Conservation (phyloP, 1,284 basidiomycete species). For the Marasmius tenuissimus region DNA sequence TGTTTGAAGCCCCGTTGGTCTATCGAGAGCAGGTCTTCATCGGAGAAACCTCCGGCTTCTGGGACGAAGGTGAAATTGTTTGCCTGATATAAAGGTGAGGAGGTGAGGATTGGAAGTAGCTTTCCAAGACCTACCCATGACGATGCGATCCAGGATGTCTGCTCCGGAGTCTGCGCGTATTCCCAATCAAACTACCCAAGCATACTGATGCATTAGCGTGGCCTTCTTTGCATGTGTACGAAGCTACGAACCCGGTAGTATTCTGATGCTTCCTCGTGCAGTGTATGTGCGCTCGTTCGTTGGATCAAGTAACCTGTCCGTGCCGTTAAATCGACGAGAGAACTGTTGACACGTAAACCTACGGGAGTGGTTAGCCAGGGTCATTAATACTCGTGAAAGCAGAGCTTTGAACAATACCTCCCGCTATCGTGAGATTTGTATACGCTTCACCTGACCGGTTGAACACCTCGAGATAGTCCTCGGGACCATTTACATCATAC, state of each 20-base stretch:
- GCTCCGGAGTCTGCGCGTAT: constrained; percentile 56
- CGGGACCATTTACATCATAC: constrained; percentile 47
- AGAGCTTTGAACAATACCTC: constrained; percentile 31
- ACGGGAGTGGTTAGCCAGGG: background rate
- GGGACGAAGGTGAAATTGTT: constrained; percentile 67
- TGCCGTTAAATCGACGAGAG: constrained; percentile 48
- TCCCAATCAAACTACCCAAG: constrained; percentile 43
- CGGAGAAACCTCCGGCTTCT: constrained; percentile 58
- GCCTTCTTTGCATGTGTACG: background rate
- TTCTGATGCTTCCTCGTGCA: constrained; percentile 48
- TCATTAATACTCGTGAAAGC: background rate
- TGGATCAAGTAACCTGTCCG: constrained; percentile 48
- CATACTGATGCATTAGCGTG: background rate
- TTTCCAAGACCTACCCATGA: constrained; percentile 47
- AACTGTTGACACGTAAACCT: constrained; percentile 42
- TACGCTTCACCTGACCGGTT: constrained; percentile 41
- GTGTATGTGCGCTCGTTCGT: constrained; percentile 40
- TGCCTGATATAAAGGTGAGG: constrained; percentile 33
- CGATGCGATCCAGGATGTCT: constrained; percentile 62
- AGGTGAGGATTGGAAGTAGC: background rate
- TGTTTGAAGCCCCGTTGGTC: constrained; percentile 65
- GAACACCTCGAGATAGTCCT: constrained; percentile 46
- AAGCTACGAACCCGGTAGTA: constrained; percentile 51
- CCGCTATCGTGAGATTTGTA: constrained; percentile 38
- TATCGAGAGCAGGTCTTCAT: constrained; percentile 51